Evolutionary conservation across 768 basidiomycete genomes (phyloP).

Genomic region (Podaxis sp.): DNA sequence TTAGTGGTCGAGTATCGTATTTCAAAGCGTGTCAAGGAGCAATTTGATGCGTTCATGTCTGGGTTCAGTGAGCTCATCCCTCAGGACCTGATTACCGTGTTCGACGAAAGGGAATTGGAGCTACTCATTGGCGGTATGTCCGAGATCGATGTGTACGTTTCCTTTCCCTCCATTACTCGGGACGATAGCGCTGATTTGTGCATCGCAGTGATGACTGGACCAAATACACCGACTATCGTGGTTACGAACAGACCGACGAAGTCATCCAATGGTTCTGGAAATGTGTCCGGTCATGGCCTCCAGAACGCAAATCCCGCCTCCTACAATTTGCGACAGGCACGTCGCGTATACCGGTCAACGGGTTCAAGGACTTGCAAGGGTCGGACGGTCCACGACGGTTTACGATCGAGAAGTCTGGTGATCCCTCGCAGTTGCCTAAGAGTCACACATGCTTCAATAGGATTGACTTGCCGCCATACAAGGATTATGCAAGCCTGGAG

Average conservation of each 20-base stretch:
- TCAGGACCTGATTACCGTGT: constrained; percentile 95
- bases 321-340: constrained; percentile 97
- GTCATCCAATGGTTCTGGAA: constrained; percentile 99
- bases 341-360: constrained; percentile 95
- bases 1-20: constrained; percentile 95
- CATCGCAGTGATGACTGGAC: constrained; percentile 86
- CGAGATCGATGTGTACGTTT: constrained; percentile 94
- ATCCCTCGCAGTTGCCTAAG: constrained; percentile 95
- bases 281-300: constrained; percentile 95
- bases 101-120: constrained; percentile 97
- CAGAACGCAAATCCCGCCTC: constrained; percentile 94
- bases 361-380: constrained; percentile 97
- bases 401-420: constrained; percentile 98
- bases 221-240: constrained; percentile 98
- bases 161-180: not conserved
- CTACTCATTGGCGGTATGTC: constrained; percentile 98
- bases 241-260: constrained; percentile 91
- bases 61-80: constrained; percentile 99
- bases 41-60: constrained; percentile 99
- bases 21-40: constrained; percentile 94
- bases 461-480: constrained; percentile 97
- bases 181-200: not conserved
- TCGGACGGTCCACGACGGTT: constrained; percentile 96
- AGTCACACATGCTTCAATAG: constrained; percentile 95
- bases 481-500: constrained; percentile 90